phyloP scores from a whole-genome alignment of 164 flowering plant genomes.

The Vitis rupestris region DNA sequence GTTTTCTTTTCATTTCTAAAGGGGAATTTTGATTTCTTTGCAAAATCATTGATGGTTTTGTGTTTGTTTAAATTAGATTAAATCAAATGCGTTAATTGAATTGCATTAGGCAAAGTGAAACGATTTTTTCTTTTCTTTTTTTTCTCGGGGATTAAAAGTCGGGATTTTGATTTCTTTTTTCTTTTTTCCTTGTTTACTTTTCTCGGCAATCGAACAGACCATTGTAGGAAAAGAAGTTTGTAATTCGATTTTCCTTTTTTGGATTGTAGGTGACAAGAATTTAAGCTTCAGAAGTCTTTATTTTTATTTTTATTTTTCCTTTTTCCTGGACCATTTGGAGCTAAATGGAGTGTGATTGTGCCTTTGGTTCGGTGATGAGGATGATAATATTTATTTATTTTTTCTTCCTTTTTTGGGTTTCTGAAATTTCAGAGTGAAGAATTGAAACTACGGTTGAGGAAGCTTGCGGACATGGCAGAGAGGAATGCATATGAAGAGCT shows the following conservation, averaged over 20 bases:
- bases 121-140: no score
- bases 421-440: slow-evolving; percentile 62
- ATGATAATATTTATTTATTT: background rate
- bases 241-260: no score
- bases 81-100: no score
- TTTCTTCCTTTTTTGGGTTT: slow-evolving; percentile 1
- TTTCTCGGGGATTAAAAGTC: no score
- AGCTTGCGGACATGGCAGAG: slow-evolving; percentile 64
- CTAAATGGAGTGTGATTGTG: background rate
- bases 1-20: background rate
- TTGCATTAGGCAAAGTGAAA: no score
- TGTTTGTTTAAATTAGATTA: background rate
- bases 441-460: slow-evolving; percentile 67
- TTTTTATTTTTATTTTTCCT: background rate
- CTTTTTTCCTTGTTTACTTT: no score
- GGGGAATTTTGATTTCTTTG: background rate
- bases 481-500: slow-evolving; percentile 73
- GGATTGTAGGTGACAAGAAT: no score
- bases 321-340: background rate
- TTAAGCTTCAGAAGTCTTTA: no score
- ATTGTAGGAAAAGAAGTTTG: no score
- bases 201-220: no score
- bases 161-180: no score
- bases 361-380: background rate
- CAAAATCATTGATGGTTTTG: background rate